phyloP scores from a whole-genome alignment of 495 filamentous ascomycete genomes.

The Hypoxylon trugodes region DNA sequence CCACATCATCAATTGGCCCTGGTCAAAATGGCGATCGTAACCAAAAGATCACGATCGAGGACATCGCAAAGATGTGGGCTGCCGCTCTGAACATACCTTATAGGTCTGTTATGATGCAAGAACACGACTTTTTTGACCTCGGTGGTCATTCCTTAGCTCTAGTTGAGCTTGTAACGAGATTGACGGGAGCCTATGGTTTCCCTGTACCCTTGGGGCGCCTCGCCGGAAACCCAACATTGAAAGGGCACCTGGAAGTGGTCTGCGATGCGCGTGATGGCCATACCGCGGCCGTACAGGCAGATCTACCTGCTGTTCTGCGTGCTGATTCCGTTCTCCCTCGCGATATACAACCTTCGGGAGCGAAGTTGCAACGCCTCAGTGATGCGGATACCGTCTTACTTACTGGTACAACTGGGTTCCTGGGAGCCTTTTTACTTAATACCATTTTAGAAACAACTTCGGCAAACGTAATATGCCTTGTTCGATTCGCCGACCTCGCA shows the following conservation, averaged over 20 bases:
- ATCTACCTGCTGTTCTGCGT: constrained; percentile 67
- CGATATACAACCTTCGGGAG: constrained; percentile 59
- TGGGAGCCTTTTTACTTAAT: constrained; percentile 52
- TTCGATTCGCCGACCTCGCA: constrained; percentile 67
- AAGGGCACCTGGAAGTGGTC: constrained; percentile 67
- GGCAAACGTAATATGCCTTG: constrained; percentile 71
- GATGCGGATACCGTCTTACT: constrained; percentile 62
- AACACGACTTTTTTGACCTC: constrained; percentile 74
- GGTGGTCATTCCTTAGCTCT: constrained; percentile 76
- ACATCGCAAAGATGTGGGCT: constrained; percentile 69
- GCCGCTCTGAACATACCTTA: constrained; percentile 63
- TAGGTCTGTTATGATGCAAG: constrained; percentile 58
- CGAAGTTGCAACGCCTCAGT: constrained; percentile 60
- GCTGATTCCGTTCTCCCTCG: constrained; percentile 66
- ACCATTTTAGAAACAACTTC: constrained; percentile 60
- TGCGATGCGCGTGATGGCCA: constrained; percentile 68
- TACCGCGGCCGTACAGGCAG: constrained; percentile 70
- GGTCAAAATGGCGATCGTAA: constrained; percentile 53
- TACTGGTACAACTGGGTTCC: constrained; percentile 53
- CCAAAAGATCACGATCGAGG: constrained; percentile 57
- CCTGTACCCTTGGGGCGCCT: constrained; percentile 68
- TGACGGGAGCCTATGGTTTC: constrained; percentile 68
- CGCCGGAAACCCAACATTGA: constrained; percentile 67
- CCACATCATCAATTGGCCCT: constrained; percentile 33
- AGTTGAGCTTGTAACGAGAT: constrained; percentile 66